Base-by-base conservation (phyloP, 805 yeast species). In the Starmerella scarabaei region DNA sequence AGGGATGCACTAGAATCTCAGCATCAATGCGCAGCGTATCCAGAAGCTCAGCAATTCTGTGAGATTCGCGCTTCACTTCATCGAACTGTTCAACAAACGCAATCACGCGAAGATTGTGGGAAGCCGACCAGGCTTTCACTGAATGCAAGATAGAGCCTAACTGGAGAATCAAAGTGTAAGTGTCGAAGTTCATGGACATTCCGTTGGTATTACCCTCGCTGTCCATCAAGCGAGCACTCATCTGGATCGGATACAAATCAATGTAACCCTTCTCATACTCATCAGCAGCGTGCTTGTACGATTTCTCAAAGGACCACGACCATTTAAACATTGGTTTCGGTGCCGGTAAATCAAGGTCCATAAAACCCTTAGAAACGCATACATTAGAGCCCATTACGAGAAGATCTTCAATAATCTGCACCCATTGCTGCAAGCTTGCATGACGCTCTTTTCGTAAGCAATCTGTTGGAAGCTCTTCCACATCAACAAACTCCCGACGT, bases 201-300 rank as follows among this genome's bases (percentile, higher is more conserved):
- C 80, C 76, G 15, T 79, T 73, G 40, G 72, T 72, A 21, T 65
- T 68, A 4, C 86, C 86, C 38, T 73, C 69, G 19, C 70, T 71
- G 41, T 77, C 73, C 34, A 73, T 67, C 37, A 83, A 73, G 32
- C 77, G 75, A 0, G 93, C 88, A 3, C 93, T 77, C 96, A 91
- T 91, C 54, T 91, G 98, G 49, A 91, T 86, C 0, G 99, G 98
- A 58, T 93, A 91, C 29, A 91, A 62, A 57, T 91, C 99, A 53
- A 91, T 85, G 49, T 64, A 78, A 7, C 30, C 26, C 26, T 23
- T 23, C 47, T 28, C 23, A 12, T 16, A 18, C 12, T 24, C 15
- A 5, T 16, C 30, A 16, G 16, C 27, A 3, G 17, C 19, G 15
- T 30, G 28, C 1, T 27, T 16, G 2, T 23, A 69, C 15, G 59